Percentiles rank a stretch among this genome's conserved stretches.
Conservation (phyloP, 2,329 filamentous ascomycete species). For the Ampelomyces quisqualis region DNA sequence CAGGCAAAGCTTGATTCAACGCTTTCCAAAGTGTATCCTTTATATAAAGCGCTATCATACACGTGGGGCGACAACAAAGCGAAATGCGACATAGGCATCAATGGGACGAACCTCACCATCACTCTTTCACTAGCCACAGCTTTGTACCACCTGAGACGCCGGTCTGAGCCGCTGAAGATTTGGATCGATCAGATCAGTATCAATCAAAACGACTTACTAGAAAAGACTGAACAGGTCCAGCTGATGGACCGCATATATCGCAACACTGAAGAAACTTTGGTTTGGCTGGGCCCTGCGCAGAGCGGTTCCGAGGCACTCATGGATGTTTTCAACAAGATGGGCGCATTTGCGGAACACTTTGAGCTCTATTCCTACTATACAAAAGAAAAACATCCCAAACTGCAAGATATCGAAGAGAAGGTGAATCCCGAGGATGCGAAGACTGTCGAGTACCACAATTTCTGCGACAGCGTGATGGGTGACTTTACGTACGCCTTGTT, state of each 20-base stretch:
- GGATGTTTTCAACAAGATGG: slow-evolving; percentile 1
- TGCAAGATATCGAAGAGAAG: background rate
- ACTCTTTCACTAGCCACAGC: background rate
- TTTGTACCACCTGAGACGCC: background rate
- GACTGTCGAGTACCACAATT: slow-evolving; percentile 1
- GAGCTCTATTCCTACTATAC: background rate
- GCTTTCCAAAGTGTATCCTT: background rate
- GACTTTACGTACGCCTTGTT: background rate
- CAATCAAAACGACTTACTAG: background rate
- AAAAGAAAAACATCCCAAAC: background rate
- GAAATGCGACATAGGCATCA: background rate
- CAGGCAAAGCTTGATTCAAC: background rate
- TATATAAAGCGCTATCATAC: slow-evolving; percentile 1
- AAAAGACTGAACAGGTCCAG: slow-evolving; percentile 1
- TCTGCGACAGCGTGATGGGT: background rate
- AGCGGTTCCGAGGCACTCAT: background rate
- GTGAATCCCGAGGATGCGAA: background rate
- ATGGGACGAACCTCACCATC: background rate
- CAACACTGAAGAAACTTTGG: background rate
- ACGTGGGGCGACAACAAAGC: background rate
- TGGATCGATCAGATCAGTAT: slow-evolving; percentile 2
- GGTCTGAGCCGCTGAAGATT: background rate
- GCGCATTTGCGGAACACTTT: background rate
- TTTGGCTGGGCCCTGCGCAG: background rate
- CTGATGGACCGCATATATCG: slow-evolving; percentile 1